These are phyloP conservation scores for Stagonosporopsis rhizophila DNA, from an alignment of 2,329 filamentous ascomycete species.

Conservation along the genomic window DNA sequence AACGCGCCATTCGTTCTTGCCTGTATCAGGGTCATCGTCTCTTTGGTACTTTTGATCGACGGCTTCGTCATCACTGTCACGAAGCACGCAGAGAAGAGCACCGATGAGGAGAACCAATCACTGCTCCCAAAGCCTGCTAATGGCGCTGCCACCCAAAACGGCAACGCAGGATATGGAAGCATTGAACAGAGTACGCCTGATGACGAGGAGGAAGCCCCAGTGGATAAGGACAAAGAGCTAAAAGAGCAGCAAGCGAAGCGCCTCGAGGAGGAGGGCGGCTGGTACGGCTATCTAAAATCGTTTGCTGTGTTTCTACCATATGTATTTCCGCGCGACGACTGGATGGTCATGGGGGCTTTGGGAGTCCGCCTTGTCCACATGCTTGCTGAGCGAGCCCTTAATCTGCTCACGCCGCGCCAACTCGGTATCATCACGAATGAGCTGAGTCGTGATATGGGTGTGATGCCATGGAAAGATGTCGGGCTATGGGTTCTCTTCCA, in stretches of 20 bases:
- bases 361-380: constrained; percentile 72
- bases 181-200: constrained; percentile 29
- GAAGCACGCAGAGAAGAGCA: constrained; percentile 41
- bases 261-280: constrained; percentile 76
- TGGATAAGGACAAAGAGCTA: constrained; percentile 63
- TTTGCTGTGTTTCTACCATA: constrained; percentile 79
- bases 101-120: constrained; percentile 66
- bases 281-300: constrained; percentile 77
- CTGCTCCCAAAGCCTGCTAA: constrained; percentile 59
- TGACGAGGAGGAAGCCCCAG: constrained; percentile 57
- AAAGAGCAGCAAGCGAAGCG: constrained; percentile 63
- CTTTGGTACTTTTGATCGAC: constrained; percentile 37
- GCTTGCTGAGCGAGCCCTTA: constrained; percentile 73
- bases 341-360: constrained; percentile 71
- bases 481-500: constrained; percentile 57
- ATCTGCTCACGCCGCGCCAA: constrained; percentile 80
- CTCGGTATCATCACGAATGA: constrained; percentile 80
- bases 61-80: constrained; percentile 39
- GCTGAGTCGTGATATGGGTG: constrained; percentile 59
- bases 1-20: constrained; percentile 34
- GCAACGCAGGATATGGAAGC: constrained; percentile 46
- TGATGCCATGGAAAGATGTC: constrained; percentile 62
- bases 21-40: constrained; percentile 30
- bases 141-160: constrained; percentile 50
- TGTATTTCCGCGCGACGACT: constrained; percentile 75